Conservation (phyloP, 257 asterid genomes). For the Verbena officinalis region DNA sequence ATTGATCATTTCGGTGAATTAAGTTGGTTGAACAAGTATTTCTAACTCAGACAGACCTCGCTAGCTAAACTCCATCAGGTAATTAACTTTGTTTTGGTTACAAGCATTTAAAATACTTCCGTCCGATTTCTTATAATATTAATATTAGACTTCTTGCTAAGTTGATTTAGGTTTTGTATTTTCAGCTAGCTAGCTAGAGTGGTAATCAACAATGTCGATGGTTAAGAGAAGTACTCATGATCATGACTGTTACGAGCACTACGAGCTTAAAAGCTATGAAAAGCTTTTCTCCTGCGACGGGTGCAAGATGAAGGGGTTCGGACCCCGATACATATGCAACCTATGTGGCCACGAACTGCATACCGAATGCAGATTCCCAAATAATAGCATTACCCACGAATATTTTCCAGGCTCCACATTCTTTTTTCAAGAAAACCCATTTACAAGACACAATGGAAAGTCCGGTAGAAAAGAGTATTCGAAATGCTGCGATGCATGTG, state of each 20-base stretch:
- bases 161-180: too few relatives aligned
- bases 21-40: too few relatives aligned
- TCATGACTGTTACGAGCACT: conserved; percentile 28
- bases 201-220: conserved; percentile 9
- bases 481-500: conserved; percentile 40
- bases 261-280: conserved; percentile 5
- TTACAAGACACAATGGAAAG: not conserved
- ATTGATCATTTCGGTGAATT: too few relatives aligned
- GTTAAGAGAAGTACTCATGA: not conserved
- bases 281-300: conserved; percentile 38
- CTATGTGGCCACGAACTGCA: conserved; percentile 31
- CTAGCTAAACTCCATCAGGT: too few relatives aligned
- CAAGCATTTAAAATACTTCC: too few relatives aligned
- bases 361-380: conserved; percentile 27
- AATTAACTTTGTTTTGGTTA: too few relatives aligned
- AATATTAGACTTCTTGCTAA: too few relatives aligned
- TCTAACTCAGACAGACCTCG: too few relatives aligned
- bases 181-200: too few relatives aligned
- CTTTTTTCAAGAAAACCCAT: not conserved
- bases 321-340: conserved; percentile 24
- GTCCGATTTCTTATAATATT: too few relatives aligned
- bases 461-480: conserved; percentile 9
- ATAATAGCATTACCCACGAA: conserved; percentile 5
- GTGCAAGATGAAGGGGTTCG: conserved; percentile 42
- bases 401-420: conserved; percentile 14